Conservation (phyloP, 768 basidiomycete genomes). For the Mycena floridula region DNA sequence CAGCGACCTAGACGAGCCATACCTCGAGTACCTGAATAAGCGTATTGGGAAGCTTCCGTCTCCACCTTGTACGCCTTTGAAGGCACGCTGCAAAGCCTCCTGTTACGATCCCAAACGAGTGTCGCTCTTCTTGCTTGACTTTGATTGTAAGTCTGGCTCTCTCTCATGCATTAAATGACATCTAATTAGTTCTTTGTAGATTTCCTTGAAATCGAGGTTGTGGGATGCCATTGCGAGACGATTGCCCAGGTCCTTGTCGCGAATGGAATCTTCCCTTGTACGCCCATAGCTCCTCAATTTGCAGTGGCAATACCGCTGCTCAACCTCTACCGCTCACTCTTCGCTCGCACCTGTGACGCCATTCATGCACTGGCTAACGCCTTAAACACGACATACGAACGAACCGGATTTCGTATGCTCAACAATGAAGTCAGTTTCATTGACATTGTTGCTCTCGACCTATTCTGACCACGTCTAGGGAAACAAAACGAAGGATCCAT, state of each 20-base stretch:
- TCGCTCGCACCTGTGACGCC: neutral
- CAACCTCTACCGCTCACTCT: neutral
- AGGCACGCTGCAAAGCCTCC: too few species aligned
- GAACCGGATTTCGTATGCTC: neutral
- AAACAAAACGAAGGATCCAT: neutral
- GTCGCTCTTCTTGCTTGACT: too few species aligned
- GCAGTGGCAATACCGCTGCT: neutral
- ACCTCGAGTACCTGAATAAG: too few species aligned
- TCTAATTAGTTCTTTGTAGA: too few species aligned
- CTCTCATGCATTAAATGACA: too few species aligned
- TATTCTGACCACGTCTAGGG: neutral
- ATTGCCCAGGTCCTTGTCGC: neutral
- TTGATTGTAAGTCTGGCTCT: too few species aligned
- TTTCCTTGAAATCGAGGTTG: too few species aligned
- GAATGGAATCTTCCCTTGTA: neutral
- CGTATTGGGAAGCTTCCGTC: too few species aligned
- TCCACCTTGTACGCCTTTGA: too few species aligned
- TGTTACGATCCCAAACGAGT: too few species aligned
- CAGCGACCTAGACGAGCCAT: too few species aligned
- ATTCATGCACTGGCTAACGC: neutral
- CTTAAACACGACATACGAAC: neutral
- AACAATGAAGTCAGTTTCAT: neutral
- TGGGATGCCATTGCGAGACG: neutral
- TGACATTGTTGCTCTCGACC: neutral
- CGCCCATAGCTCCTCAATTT: neutral